A percentile compares a stretch with the other conserved stretches of the same genome.
Conservation (phyloP, 768 basidiomycete species). For the Gautieria morchelliformis region DNA sequence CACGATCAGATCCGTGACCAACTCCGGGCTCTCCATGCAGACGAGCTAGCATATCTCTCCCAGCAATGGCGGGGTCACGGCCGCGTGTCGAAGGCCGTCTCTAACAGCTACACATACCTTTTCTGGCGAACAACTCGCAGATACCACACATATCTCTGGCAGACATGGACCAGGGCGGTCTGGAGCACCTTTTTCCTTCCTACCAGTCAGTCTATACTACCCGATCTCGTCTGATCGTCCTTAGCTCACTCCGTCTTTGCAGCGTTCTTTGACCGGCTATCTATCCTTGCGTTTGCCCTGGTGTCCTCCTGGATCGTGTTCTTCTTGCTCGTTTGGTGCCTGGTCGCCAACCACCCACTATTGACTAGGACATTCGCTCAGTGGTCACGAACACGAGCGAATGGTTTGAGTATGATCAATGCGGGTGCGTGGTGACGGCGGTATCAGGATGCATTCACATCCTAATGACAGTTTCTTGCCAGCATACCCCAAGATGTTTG, state of each 20-base stretch:
- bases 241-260: background rate
- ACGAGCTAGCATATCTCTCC: conserved; percentile 13
- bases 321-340: conserved; percentile 11
- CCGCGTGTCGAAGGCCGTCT: background rate
- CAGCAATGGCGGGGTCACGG: conserved; percentile 2
- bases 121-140: conserved; percentile 4
- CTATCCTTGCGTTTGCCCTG: conserved; percentile 13
- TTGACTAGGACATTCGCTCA: conserved; percentile 9
- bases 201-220: conserved; percentile 9
- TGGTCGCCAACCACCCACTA: conserved; percentile 10
- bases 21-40: conserved; percentile 12
- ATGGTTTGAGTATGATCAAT: conserved; percentile 14
- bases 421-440: conserved; percentile 4
- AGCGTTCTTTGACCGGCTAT: conserved; percentile 13
- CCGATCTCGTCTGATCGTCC: background rate
- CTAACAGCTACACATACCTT: conserved; percentile 6
- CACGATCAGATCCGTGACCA: background rate
- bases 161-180: conserved; percentile 10
- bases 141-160: conserved; percentile 10
- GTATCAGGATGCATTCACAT: background rate
- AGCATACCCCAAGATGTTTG: conserved; percentile 14
- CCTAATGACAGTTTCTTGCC: background rate
- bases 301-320: conserved; percentile 13
- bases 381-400: conserved; percentile 8
- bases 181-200: conserved; percentile 12